These are phyloP conservation scores for Polysphondylium violaceum DNA, from an alignment of 78 protist genomes.

Conservation along the genomic window DNA sequence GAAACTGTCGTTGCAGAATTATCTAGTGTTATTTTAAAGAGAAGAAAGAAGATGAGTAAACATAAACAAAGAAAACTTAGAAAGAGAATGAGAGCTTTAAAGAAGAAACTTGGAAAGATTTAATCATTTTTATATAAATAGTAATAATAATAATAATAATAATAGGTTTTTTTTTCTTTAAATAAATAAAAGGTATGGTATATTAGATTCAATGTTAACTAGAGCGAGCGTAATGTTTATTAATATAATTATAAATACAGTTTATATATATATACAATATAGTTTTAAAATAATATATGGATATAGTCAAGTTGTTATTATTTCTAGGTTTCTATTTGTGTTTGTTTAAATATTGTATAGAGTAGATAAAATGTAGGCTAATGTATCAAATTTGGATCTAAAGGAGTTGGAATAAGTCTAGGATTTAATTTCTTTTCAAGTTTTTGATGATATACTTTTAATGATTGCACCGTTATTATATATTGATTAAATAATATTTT, in stretches of 20 bases:
- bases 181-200: neutral
- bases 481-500: neutral
- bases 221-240: neutral
- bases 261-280: no score
- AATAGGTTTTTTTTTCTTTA: neutral
- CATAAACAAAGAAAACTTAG: slow-evolving; percentile 76
- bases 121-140: neutral
- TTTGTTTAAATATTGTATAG: no score
- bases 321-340: no score
- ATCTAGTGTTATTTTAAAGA: slow-evolving; percentile 45
- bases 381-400: no score
- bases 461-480: neutral
- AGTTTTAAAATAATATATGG: no score
- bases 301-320: neutral
- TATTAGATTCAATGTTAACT: neutral
- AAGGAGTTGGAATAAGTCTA: neutral
- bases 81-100: slow-evolving; percentile 59
- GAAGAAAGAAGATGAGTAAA: slow-evolving; percentile 57
- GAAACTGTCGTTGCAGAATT: slow-evolving; percentile 14
- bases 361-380: no score
- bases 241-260: no score
- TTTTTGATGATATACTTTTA: neutral
- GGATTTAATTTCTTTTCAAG: neutral
- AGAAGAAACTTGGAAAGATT: slow-evolving; percentile 78
- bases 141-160: neutral